A percentile compares a stretch with the other conserved stretches of the same genome.
Evolutionary conservation across 1,284 basidiomycete genomes (phyloP).

Genomic region (Psilocybe mexicana): DNA sequence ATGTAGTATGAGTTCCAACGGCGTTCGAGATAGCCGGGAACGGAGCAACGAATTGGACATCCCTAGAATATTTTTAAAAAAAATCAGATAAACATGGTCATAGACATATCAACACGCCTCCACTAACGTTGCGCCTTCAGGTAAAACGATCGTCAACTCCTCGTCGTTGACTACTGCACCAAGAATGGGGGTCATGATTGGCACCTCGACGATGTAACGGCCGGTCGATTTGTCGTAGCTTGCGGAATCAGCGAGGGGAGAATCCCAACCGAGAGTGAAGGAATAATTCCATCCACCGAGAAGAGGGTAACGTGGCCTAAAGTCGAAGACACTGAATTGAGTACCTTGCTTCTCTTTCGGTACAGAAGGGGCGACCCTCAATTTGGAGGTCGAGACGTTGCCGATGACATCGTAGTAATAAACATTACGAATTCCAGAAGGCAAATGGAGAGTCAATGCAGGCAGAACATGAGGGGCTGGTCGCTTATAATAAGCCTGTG

Average conservation of each 20-base stretch:
- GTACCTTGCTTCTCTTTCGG: conserved; percentile 53
- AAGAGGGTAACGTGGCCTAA: conserved; percentile 90
- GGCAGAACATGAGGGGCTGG: conserved; percentile 71
- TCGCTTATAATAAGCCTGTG: conserved; percentile 66
- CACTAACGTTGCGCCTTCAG: conserved; percentile 91
- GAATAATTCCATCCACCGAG: conserved; percentile 98
- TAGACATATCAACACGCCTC: too few species aligned
- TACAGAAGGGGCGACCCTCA: conserved; percentile 68
- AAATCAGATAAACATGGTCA: neutral
- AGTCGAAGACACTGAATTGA: conserved; percentile 70
- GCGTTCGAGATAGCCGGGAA: conserved; percentile 71
- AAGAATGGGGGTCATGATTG: conserved; percentile 83
- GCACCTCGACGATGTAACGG: conserved; percentile 77
- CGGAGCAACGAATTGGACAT: conserved; percentile 76
- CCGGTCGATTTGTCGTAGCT: conserved; percentile 59
- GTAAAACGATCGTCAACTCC: conserved; percentile 80
- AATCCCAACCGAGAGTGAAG: conserved; percentile 93
- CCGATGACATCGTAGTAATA: conserved; percentile 94
- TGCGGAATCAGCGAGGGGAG: conserved; percentile 75
- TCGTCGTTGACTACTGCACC: conserved; percentile 84
- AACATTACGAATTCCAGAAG: conserved; percentile 75
- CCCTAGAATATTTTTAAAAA: conserved; percentile 44
- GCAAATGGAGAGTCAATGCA: conserved; percentile 74
- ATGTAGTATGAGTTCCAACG: conserved; percentile 75
- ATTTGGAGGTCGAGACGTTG: conserved; percentile 93